A percentile compares a stretch with the other conserved stretches of the same genome.
phyloP scores from a whole-genome alignment of 2,329 filamentous ascomycete genomes.

The Grosmannia huntii region DNA sequence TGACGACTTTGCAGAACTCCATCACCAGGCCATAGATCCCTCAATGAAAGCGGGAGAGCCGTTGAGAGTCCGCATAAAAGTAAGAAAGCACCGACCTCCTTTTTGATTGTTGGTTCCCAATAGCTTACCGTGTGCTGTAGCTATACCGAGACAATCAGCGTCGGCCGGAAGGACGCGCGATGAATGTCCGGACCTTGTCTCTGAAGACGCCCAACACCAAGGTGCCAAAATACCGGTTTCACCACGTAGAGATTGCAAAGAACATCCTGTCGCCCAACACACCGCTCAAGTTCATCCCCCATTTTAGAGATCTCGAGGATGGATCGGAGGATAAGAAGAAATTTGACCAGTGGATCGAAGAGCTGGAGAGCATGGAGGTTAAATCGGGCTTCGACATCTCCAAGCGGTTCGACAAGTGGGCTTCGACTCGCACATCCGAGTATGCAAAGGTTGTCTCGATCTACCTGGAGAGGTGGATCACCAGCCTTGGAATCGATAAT shows the following conservation, averaged over 20 bases:
- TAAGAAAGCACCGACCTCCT: slow-evolving; percentile 11
- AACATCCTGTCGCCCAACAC: slow-evolving; percentile 48
- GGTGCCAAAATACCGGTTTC: slow-evolving; percentile 47
- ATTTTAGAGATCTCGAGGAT: slow-evolving; percentile 42
- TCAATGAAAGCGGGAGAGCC: slow-evolving; percentile 21
- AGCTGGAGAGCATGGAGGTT: slow-evolving; percentile 43
- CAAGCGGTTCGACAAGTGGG: slow-evolving; percentile 36
- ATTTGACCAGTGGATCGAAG: slow-evolving; percentile 43
- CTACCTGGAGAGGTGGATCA: slow-evolving; percentile 42
- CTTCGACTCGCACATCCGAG: slow-evolving; percentile 36
- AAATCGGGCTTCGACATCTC: slow-evolving; percentile 44
- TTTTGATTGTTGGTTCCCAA: neutral
- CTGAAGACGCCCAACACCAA: slow-evolving; percentile 36
- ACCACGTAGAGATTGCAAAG: slow-evolving; percentile 46
- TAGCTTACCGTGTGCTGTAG: neutral
- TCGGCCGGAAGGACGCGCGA: slow-evolving; percentile 4
- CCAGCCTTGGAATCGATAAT: slow-evolving; percentile 33
- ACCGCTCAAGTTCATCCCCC: slow-evolving; percentile 46
- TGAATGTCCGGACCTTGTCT: slow-evolving; percentile 21
- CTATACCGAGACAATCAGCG: slow-evolving; percentile 9
- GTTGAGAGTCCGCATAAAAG: slow-evolving; percentile 40
- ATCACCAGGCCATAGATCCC: slow-evolving; percentile 19
- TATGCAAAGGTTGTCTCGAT: slow-evolving; percentile 36
- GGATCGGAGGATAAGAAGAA: slow-evolving; percentile 36
- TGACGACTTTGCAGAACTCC: slow-evolving; percentile 36